These are phyloP conservation scores for Candida fluviatilis DNA, from an alignment of 805 yeast species.

Conservation along the genomic window DNA sequence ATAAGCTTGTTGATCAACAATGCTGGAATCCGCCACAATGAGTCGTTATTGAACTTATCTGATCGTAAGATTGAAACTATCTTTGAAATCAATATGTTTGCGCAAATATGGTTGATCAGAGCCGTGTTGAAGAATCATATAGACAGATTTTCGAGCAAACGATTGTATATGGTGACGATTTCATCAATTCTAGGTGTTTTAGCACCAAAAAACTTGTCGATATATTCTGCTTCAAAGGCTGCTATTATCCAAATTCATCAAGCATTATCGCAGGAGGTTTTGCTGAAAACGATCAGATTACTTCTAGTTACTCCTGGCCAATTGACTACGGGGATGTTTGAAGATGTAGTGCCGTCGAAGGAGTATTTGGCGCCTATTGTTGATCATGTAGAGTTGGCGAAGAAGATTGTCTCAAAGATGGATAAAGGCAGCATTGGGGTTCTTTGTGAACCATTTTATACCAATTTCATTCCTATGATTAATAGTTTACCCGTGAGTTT, in stretches of 20 bases:
- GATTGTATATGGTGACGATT: slow-evolving; percentile 37
- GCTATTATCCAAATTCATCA: slow-evolving; percentile 43
- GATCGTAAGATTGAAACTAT: slow-evolving; percentile 17
- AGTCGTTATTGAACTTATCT: slow-evolving; percentile 21
- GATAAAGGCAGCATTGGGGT: slow-evolving; percentile 38
- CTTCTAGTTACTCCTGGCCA: slow-evolving; percentile 50
- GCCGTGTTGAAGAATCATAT: slow-evolving; percentile 19
- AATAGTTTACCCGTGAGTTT: slow-evolving; percentile 38
- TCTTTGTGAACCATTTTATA: slow-evolving; percentile 44
- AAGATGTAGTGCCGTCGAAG: slow-evolving; percentile 38
- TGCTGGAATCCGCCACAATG: slow-evolving; percentile 45
- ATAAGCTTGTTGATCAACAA: slow-evolving; percentile 37
- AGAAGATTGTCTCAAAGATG: slow-evolving; percentile 26
- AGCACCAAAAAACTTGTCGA: slow-evolving; percentile 45
- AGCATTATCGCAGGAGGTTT: slow-evolving; percentile 38
- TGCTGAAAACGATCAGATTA: slow-evolving; percentile 21
- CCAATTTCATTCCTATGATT: slow-evolving; percentile 40
- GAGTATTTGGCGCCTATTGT: slow-evolving; percentile 48
- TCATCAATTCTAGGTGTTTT: slow-evolving; percentile 47
- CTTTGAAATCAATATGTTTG: slow-evolving; percentile 29
- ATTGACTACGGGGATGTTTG: slow-evolving; percentile 45
- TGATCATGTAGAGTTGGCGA: slow-evolving; percentile 33
- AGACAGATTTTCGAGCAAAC: not conserved
- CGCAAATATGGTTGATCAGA: slow-evolving; percentile 25
- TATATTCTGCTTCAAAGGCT: slow-evolving; percentile 49